A percentile compares a stretch with the other conserved stretches of the same genome.
These are phyloP conservation scores for Zanthoxylum bungeanum DNA, from an alignment of 345 rosid genomes.

Conservation along the genomic window DNA sequence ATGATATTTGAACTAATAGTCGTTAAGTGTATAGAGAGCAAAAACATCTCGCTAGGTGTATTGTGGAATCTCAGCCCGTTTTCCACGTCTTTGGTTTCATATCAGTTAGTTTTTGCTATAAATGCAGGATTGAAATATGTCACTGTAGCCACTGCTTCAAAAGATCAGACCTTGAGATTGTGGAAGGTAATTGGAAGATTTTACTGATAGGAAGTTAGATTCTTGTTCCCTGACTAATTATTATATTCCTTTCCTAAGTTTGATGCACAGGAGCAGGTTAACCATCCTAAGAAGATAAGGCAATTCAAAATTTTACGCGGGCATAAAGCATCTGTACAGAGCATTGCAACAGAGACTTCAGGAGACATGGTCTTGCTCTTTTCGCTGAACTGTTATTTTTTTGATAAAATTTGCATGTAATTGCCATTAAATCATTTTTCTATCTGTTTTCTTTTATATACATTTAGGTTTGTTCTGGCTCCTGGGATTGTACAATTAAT, in stretches of 20 bases:
- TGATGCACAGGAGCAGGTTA: conserved; percentile 36
- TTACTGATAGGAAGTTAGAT: conserved; percentile 1
- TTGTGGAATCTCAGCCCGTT: not conserved
- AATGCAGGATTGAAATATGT: conserved; percentile 46
- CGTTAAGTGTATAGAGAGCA: not conserved
- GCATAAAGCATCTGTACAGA: conserved; percentile 84
- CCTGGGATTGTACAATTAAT: conserved; percentile 90
- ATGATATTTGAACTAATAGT: not conserved
- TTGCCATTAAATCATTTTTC: conserved; percentile 8
- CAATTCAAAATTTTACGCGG: conserved; percentile 81
- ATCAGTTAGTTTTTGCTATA: not conserved
- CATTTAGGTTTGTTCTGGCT: conserved; percentile 80
- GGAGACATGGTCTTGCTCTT: conserved; percentile 63
- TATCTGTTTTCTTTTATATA: conserved; percentile 1
- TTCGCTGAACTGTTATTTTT: not conserved
- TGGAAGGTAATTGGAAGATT: conserved; percentile 71
- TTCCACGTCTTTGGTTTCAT: not conserved
- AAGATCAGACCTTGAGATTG: conserved; percentile 84
- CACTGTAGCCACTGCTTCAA: conserved; percentile 81
- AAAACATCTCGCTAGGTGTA: not conserved
- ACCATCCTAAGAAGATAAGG: conserved; percentile 45
- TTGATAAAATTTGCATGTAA: not conserved
- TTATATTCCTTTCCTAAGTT: conserved; percentile 39
- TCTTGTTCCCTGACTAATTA: conserved; percentile 12
- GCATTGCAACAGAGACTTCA: conserved; percentile 60